Base-by-base conservation (phyloP, 2,329 filamentous ascomycete genomes). In the Zopfia rhizophila region DNA sequence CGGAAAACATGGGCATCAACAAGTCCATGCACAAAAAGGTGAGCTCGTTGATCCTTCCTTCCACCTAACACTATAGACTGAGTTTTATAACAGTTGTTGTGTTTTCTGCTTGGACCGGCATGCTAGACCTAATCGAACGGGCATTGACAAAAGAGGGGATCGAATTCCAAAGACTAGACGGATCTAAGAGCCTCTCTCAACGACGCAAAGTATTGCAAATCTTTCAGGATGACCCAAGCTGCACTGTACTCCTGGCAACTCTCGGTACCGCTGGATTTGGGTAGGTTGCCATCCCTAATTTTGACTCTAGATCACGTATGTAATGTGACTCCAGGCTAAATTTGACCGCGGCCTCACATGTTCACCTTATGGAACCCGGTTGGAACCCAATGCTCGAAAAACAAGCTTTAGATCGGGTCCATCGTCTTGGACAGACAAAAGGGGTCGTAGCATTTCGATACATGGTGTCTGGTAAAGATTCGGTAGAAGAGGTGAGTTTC, bases 361-460 rank as follows among this genome's bases (percentile, higher is more conserved):
- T 68, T 1, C 68, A 71, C 37, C 41, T 71, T 3, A 23, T 71
- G 1, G 68, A 72, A 38, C 69, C 68, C 1, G 61, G 69, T 10
- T 72, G 66, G 68, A 72, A 68, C 28, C 68, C 69, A 3, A 69
- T 66, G 65, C 48, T 41, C 1, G 69, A 72, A 36, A 51, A 58
- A 1, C 68, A 72, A 50, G 69, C 68, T 3, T 42, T 72, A 7
- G 65, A 66, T 17, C 49, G 68, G 4, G 64, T 69, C 0, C 61
- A 70, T 43, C 52, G 68, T 10, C 61, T 70, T 8, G 66, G 67
- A 2, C 66, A 70, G 50, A 43, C 13, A 3, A 45, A 45, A 32
- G 48, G 60, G 11, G 69, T 72, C 11, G 31, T 30, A 0, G 53
- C 64, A 5, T 69, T 53, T 0, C 43, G 63, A 43, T 72, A 71